Base-by-base conservation (phyloP, 306 rosid species). In the Quercus glauca region DNA sequence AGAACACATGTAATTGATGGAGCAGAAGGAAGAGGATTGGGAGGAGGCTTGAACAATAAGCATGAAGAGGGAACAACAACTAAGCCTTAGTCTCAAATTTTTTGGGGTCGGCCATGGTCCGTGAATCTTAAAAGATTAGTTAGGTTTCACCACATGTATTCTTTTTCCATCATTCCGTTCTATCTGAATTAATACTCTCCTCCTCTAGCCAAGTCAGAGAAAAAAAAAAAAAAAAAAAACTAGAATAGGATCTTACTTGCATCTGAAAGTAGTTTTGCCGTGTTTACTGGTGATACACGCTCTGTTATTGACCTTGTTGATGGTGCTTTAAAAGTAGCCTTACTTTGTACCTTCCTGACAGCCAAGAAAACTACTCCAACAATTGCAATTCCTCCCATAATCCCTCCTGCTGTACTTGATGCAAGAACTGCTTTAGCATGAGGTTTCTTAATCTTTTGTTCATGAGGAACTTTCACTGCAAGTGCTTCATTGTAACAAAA, bases 401-500 rank as follows among this genome's bases (percentile, higher is more conserved):
- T 51, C 9, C 92, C 90, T 71, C 94, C 98, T 11, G 83, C 83
- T 1, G 81, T 80, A 57, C 89, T 85, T 56, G 92, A 84, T 5
- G 80, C 88, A 81, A 93, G 41, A 25, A 88, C 84, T 41, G 90
- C 35, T 86, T 81, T 87, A 52, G 51, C 78, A 25, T 55, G 43
- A 26, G 70, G 79, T 69, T 71, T 83, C 69, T 75, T 84, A 17
- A 71, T 89, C 78, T 82, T 83, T 35, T 76, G 76, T 77, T 71
- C 74, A 51, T 21, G 85, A 4, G 92, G 90, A 28, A 95, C 83
- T 52, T 28, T 82, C 76, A 95, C 99, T 2, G 99, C 99, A 78
- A 95, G 58, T 80, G 99, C 98, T 90, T 93, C 96, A 53, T 81
- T 85, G 59, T 87, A 93, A 84, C 99, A 95, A 73, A 90, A 85